Percentiles rank a stretch among this genome's conserved stretches.
Conservation (phyloP, 176 grass and related monocot genomes). For the Oryza glaberrima region DNA sequence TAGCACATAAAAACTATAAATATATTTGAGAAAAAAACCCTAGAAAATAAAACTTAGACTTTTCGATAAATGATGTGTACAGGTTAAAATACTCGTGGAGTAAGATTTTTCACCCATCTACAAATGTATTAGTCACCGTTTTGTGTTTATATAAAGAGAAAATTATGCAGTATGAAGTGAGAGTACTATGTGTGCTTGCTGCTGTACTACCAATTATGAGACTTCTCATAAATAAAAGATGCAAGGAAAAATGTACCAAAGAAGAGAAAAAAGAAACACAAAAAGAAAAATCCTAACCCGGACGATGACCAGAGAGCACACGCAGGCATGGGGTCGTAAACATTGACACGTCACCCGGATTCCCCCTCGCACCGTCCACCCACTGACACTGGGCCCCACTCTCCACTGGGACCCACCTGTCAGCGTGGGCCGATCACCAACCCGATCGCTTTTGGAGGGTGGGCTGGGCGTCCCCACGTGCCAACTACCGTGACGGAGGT, state of each 20-base stretch:
- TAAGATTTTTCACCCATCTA: too few species aligned
- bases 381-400: neutral
- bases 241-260: neutral
- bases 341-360: slow-evolving; percentile 26
- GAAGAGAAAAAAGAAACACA: neutral
- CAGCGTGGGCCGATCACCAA: neutral
- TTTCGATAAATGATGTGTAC: too few species aligned
- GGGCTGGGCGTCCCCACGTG: slow-evolving; percentile 36
- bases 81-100: too few species aligned
- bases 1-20: too few species aligned
- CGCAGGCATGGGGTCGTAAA: slow-evolving; percentile 2
- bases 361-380: neutral
- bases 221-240: neutral
- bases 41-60: too few species aligned
- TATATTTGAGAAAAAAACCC: too few species aligned
- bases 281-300: slow-evolving; percentile 18
- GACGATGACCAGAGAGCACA: neutral
- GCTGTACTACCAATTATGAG: too few species aligned
- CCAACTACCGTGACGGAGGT: slow-evolving; percentile 42
- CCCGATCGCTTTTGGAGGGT: neutral
- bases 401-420: neutral
- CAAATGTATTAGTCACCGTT: too few species aligned
- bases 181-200: too few species aligned
- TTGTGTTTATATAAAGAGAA: too few species aligned
- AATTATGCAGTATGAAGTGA: too few species aligned